phyloP scores from a whole-genome alignment of 805 yeast genomes.

The Saturnispora hagleri region DNA sequence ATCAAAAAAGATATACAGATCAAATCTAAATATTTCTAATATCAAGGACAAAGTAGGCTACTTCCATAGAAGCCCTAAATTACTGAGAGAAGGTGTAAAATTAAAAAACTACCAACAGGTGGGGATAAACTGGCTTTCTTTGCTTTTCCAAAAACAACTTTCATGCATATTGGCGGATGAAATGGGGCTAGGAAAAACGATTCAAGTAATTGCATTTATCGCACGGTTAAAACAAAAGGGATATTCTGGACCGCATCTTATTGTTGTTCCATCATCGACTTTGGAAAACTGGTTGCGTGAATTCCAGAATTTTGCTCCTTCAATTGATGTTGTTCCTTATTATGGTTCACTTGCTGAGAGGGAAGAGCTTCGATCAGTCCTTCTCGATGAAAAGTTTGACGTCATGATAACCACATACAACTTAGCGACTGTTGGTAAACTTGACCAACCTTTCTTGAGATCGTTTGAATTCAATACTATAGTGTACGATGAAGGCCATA shows the following conservation, averaged over 20 bases:
- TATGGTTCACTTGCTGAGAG: slow-evolving; percentile 85
- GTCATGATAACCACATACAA: slow-evolving; percentile 92
- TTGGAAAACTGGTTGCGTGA: slow-evolving; percentile 97
- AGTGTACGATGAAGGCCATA: slow-evolving; percentile 96
- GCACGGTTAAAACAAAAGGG: slow-evolving; percentile 66
- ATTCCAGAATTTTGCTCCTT: slow-evolving; percentile 81
- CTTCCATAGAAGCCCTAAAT: slow-evolving; percentile 62
- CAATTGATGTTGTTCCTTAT: slow-evolving; percentile 76
- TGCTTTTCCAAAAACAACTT: slow-evolving; percentile 66
- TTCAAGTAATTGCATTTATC: slow-evolving; percentile 89
- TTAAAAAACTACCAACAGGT: slow-evolving; percentile 90
- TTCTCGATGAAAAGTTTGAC: slow-evolving; percentile 57
- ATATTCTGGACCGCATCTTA: slow-evolving; percentile 72
- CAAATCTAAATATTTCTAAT: slow-evolving; percentile 21
- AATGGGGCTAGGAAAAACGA: slow-evolving; percentile 97
- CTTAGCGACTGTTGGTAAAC: slow-evolving; percentile 77
- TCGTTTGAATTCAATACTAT: slow-evolving; percentile 73
- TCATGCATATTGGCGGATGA: slow-evolving; percentile 97
- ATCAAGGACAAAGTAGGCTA: slow-evolving; percentile 26
- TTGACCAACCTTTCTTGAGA: slow-evolving; percentile 71
- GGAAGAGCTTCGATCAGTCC: slow-evolving; percentile 67
- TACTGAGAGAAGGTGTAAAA: slow-evolving; percentile 52
- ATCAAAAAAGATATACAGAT: slow-evolving; percentile 16
- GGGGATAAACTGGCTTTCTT: slow-evolving; percentile 89
- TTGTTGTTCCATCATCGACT: slow-evolving; percentile 94